Percentiles rank a stretch among this genome's conserved stretches.
These are phyloP conservation scores for Fusarium beomiforme DNA, from an alignment of 2,329 filamentous ascomycete genomes.

Conservation along the genomic window DNA sequence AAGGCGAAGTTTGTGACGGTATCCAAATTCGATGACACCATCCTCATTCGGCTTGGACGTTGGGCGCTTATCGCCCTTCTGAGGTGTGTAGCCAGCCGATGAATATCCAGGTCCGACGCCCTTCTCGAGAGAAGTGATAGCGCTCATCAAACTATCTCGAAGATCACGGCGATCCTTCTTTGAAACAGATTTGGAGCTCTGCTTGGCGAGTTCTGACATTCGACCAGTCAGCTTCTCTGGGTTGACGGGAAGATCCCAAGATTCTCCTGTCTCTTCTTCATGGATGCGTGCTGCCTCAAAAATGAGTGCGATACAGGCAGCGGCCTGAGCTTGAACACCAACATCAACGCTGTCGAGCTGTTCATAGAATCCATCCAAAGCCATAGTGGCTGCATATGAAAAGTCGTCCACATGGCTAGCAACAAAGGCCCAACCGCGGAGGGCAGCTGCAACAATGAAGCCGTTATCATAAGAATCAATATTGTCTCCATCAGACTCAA, in stretches of 20 bases:
- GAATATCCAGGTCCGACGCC: constrained; percentile 66
- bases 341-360: constrained; percentile 81
- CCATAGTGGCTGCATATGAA: constrained; percentile 74
- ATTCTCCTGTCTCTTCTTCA: constrained; percentile 60
- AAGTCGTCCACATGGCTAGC: constrained; percentile 81
- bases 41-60: constrained; percentile 54
- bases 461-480: constrained; percentile 77
- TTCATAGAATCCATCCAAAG: constrained; percentile 84
- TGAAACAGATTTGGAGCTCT: constrained; percentile 60
- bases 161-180: constrained; percentile 60
- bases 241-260: constrained; percentile 61
- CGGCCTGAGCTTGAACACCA: constrained; percentile 79
- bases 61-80: constrained; percentile 54
- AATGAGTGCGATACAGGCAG: constrained; percentile 82
- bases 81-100: constrained; percentile 54
- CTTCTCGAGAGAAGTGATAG: constrained; percentile 64
- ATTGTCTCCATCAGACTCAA: constrained; percentile 80
- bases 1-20: constrained; percentile 61
- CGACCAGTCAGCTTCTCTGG: constrained; percentile 59
- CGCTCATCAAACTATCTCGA: constrained; percentile 60
- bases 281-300: constrained; percentile 74
- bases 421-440: constrained; percentile 83
- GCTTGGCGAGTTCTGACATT: constrained; percentile 58
- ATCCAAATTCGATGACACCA: constrained; percentile 61
- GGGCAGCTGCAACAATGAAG: constrained; percentile 75